phyloP scores from a whole-genome alignment of 2,329 filamentous ascomycete species.

The Neonectria coccinea region DNA sequence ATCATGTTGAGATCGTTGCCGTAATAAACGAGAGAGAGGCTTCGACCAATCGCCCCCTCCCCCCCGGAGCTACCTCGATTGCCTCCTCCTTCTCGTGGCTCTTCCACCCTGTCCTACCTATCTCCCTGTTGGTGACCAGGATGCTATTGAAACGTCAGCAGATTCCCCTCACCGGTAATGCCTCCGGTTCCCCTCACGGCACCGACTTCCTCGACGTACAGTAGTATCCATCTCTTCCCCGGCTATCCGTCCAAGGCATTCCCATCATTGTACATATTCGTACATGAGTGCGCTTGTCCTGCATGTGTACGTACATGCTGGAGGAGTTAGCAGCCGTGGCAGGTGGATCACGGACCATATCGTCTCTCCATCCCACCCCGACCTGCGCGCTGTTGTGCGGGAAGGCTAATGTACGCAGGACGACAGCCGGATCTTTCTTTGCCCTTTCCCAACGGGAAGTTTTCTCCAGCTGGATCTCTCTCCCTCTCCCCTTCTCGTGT shows the following conservation, averaged over 20 bases:
- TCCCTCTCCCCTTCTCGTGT: conserved; percentile 2
- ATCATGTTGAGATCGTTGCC: conserved; percentile 12
- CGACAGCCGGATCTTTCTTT: conserved; percentile 42
- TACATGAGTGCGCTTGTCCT: conserved; percentile 39
- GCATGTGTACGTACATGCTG: conserved; percentile 37
- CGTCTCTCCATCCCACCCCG: conserved; percentile 38
- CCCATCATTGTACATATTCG: conserved; percentile 42
- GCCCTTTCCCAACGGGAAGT: conserved; percentile 25
- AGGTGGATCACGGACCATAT: conserved; percentile 41
- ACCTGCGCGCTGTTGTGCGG: conserved; percentile 45
- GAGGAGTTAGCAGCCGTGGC: conserved; percentile 28
- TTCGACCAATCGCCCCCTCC: background rate
- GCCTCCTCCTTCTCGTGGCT: conserved; percentile 1
- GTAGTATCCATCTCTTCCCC: conserved; percentile 14
- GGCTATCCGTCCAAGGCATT: conserved; percentile 27
- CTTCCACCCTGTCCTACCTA: conserved; percentile 8
- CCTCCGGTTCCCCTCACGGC: conserved; percentile 15
- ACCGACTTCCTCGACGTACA: conserved; percentile 3
- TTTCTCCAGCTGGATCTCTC: conserved; percentile 6
- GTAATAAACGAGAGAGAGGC: conserved; percentile 20
- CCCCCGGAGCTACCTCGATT: conserved; percentile 8
- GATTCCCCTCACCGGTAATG: conserved; percentile 22
- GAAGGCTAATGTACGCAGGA: conserved; percentile 49
- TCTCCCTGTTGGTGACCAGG: conserved; percentile 17
- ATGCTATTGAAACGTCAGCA: conserved; percentile 29